These are phyloP conservation scores for Bertia moriformis DNA, from an alignment of 2,329 filamentous ascomycete genomes.

Conservation along the genomic window DNA sequence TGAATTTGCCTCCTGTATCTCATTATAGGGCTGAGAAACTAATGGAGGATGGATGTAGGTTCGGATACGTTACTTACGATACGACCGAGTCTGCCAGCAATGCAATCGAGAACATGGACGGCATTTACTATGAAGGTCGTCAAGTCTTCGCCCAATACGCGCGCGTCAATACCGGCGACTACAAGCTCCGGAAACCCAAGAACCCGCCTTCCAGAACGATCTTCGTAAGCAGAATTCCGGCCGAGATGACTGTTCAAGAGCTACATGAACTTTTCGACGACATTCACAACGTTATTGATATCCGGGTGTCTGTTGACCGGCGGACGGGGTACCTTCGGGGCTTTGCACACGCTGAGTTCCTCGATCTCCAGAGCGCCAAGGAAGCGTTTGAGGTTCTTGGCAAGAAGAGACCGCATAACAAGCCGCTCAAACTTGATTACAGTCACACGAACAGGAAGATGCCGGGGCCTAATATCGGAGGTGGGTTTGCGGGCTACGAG, in stretches of 20 bases:
- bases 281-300: slow-evolving; percentile 55
- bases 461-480: background rate
- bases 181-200: background rate
- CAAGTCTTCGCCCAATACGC: background rate
- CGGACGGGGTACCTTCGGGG: slow-evolving; percentile 68
- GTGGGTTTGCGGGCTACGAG: too few relatives aligned
- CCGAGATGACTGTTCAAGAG: slow-evolving; percentile 72
- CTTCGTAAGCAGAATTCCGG: slow-evolving; percentile 76
- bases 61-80: background rate
- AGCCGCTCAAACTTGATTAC: background rate
- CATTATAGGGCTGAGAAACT: too few relatives aligned
- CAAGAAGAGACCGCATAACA: background rate
- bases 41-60: background rate
- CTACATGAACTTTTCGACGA: slow-evolving; percentile 64
- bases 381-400: slow-evolving; percentile 39
- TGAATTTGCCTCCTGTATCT: too few relatives aligned
- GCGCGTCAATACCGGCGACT: background rate
- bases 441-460: background rate
- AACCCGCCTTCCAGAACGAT: slow-evolving; percentile 28
- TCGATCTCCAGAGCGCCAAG: slow-evolving; percentile 48
- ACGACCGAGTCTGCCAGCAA: background rate
- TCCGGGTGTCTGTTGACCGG: slow-evolving; percentile 72
- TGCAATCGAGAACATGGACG: background rate
- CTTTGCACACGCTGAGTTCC: slow-evolving; percentile 74
- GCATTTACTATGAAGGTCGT: background rate